These are phyloP conservation scores for Penicillium sp. DNA, from an alignment of 2,329 filamentous ascomycete species.

Conservation along the genomic window DNA sequence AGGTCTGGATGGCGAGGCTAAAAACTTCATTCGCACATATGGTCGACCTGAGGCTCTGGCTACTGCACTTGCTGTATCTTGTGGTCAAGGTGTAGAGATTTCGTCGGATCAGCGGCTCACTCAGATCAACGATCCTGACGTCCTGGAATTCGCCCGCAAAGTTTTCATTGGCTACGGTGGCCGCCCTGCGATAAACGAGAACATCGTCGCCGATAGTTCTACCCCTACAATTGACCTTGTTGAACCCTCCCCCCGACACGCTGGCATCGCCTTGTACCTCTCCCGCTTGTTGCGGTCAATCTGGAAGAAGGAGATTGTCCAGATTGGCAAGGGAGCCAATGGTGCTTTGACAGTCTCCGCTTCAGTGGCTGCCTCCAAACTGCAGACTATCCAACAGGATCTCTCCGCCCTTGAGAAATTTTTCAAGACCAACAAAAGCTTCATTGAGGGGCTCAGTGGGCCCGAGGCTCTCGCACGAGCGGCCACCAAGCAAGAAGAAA, in stretches of 20 bases:
- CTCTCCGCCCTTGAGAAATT: constrained; percentile 79
- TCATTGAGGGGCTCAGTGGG: constrained; percentile 92
- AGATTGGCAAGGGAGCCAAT: constrained; percentile 53
- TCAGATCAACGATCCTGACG: constrained; percentile 75
- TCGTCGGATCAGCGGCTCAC: constrained; percentile 70
- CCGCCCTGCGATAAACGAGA: constrained; percentile 80
- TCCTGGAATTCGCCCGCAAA: constrained; percentile 79
- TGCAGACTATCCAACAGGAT: constrained; percentile 76
- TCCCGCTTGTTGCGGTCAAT: constrained; percentile 83
- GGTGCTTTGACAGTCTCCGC: constrained; percentile 66
- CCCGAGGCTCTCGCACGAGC: constrained; percentile 80
- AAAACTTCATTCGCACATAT: constrained; percentile 81
- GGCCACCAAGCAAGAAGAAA: constrained; percentile 82
- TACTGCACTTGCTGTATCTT: constrained; percentile 89
- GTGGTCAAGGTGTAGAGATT: constrained; percentile 85
- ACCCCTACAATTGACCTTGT: constrained; percentile 77
- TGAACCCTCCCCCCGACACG: constrained; percentile 82
- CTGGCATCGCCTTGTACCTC: constrained; percentile 84
- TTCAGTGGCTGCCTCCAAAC: constrained; percentile 66
- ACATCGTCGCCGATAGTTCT: constrained; percentile 61
- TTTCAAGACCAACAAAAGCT: constrained; percentile 79
- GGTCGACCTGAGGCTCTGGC: constrained; percentile 87
- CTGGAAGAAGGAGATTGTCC: constrained; percentile 79
- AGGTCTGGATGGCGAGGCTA: constrained; percentile 76
- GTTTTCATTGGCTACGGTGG: constrained; percentile 93